phyloP scores from a whole-genome alignment of 2,329 filamentous ascomycete species.

The Apiospora koreana region DNA sequence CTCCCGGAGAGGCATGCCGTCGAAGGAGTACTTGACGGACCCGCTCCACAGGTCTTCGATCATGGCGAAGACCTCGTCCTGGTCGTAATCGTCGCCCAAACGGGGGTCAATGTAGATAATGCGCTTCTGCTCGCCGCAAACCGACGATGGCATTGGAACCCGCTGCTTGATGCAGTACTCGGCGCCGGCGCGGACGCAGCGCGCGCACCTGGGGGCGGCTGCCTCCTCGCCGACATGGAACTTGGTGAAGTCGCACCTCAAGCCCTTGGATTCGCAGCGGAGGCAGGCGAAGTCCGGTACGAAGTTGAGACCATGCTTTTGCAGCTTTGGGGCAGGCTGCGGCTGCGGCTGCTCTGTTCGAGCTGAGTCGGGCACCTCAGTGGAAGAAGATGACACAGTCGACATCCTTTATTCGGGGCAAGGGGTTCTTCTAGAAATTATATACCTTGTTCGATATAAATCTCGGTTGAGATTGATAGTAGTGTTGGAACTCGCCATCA shows the following conservation, averaged over 20 bases:
- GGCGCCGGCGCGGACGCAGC: background rate
- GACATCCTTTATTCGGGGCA: background rate
- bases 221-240: background rate
- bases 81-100: background rate
- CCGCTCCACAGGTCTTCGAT: background rate
- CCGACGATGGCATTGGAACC: background rate
- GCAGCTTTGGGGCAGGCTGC: background rate
- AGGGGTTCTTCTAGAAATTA: background rate
- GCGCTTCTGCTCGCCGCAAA: background rate
- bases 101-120: background rate
- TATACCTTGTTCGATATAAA: background rate
- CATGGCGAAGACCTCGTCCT: background rate
- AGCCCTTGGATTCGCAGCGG: background rate
- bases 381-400: background rate
- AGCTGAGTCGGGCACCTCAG: background rate
- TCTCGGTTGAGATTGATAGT: background rate
- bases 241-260: conserved; percentile 3
- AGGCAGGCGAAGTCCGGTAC: background rate
- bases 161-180: conserved; percentile 1
- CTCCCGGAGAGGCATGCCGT: background rate
- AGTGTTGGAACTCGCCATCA: background rate
- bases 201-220: background rate
- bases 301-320: background rate
- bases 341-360: background rate
- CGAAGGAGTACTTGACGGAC: background rate